Conservation (phyloP, 495 filamentous ascomycete species). For the Annulohypoxylon moriforme region DNA sequence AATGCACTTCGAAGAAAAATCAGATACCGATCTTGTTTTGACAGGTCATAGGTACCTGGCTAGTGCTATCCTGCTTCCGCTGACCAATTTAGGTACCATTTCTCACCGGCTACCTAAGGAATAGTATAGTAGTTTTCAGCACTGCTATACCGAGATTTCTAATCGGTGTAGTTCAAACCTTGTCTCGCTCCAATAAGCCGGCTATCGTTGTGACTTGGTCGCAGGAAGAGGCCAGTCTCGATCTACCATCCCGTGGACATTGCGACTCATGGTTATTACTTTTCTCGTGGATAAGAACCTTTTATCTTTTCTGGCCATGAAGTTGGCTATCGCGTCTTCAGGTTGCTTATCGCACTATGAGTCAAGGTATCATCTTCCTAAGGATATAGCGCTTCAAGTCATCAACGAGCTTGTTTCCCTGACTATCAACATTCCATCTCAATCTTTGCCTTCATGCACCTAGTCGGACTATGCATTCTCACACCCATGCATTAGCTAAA, state of each 20-base stretch:
- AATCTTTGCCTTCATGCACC: neutral
- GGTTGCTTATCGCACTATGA: neutral
- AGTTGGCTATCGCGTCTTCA: neutral
- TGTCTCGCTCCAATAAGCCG: conserved; percentile 16
- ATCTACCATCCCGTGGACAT: neutral
- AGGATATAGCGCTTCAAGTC: conserved; percentile 1
- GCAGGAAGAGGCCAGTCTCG: conserved; percentile 10
- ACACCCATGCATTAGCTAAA: conserved; percentile 15
- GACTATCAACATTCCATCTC: neutral
- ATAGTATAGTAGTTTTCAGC: neutral
- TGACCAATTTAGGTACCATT: conserved; percentile 19
- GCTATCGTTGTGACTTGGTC: conserved; percentile 1
- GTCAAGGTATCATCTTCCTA: neutral
- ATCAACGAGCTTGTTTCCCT: neutral
- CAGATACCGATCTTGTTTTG: conserved; percentile 4
- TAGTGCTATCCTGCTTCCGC: conserved; percentile 17
- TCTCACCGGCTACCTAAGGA: conserved; percentile 11
- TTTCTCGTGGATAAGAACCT: neutral
- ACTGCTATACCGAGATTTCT: neutral
- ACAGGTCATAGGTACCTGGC: conserved; percentile 18
- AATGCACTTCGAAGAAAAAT: conserved; percentile 26
- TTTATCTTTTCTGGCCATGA: neutral
- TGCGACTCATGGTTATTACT: neutral
- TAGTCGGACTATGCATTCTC: neutral
- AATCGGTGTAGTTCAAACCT: neutral